phyloP scores from a whole-genome alignment of 805 yeast species.

The Candida nemodendra region DNA sequence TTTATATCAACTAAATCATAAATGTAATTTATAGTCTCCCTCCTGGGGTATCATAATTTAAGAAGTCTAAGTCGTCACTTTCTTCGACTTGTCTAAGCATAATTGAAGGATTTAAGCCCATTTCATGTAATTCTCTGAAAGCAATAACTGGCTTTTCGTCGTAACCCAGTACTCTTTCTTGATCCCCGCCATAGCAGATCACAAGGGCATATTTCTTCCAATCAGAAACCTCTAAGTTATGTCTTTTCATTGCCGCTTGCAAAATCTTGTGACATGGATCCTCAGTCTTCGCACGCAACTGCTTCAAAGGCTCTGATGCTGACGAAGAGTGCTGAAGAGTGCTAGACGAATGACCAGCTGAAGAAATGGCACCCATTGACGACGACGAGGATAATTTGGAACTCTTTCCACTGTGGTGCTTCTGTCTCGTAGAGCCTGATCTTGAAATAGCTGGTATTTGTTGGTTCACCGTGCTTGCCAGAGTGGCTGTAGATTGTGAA shows the following conservation, averaged over 20 bases:
- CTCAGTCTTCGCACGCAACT: conserved; percentile 79
- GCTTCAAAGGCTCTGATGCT: conserved; percentile 68
- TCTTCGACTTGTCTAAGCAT: conserved; percentile 86
- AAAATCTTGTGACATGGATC: conserved; percentile 88
- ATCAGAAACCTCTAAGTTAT: conserved; percentile 71
- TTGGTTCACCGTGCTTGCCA: conserved; percentile 5
- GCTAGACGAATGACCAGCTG: conserved; percentile 1
- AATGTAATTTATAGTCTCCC: conserved; percentile 34
- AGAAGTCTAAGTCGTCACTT: conserved; percentile 28
- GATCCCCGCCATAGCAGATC: conserved; percentile 89
- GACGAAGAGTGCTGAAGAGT: conserved; percentile 5
- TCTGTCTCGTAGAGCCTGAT: conserved; percentile 1
- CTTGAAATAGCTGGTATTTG: conserved; percentile 3
- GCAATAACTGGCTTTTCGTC: conserved; percentile 87
- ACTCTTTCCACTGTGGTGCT: conserved; percentile 8
- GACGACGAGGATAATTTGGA: conserved; percentile 10
- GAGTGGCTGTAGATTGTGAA: conserved; percentile 1
- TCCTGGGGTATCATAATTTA: conserved; percentile 38
- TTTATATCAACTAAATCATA: neutral
- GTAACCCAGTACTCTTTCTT: conserved; percentile 76
- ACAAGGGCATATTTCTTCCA: conserved; percentile 88
- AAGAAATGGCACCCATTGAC: conserved; percentile 12
- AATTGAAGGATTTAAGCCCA: conserved; percentile 85
- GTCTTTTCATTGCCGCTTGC: conserved; percentile 85
- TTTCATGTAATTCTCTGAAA: conserved; percentile 79